phyloP scores from a whole-genome alignment of 2,329 filamentous ascomycete species.

The Massarina eburnea region DNA sequence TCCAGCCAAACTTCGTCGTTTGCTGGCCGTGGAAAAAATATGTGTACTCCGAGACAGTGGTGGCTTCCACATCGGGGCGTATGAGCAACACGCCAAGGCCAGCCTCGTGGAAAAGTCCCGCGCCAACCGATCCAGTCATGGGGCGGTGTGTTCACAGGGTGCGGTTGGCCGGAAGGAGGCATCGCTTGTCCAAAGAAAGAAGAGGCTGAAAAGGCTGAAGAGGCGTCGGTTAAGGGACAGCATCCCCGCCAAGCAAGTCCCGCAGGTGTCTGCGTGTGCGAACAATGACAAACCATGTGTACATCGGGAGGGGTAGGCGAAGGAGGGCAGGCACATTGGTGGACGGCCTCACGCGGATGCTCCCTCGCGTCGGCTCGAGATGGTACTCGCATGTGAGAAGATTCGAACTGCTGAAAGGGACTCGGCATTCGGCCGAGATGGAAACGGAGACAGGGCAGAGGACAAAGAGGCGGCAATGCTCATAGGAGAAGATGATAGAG shows the following conservation, averaged over 20 bases:
- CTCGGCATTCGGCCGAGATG: neutral
- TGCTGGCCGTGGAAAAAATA: neutral
- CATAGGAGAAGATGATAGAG: neutral
- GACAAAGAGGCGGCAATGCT: neutral
- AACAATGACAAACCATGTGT: constrained; percentile 3
- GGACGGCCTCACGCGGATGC: neutral
- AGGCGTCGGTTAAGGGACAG: neutral
- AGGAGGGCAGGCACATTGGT: neutral
- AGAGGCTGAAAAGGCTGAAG: constrained; percentile 1
- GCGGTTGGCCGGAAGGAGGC: neutral
- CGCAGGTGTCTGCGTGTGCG: too few species aligned
- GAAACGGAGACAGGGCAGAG: neutral
- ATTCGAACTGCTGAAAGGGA: neutral
- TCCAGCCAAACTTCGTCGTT: too few species aligned
- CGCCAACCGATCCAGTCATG: neutral
- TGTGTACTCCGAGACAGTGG: neutral
- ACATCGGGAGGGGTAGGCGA: too few species aligned
- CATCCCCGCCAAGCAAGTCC: neutral
- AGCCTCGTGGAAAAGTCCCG: constrained; percentile 1
- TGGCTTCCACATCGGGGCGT: neutral
- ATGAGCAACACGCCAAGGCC: neutral
- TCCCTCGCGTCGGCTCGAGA: neutral
- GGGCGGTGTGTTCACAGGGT: neutral
- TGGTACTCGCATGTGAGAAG: neutral
- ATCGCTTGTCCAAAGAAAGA: neutral